Base-by-base conservation (phyloP, 371 early-diverging fungal genomes). In the Chytridiales sp. region DNA sequence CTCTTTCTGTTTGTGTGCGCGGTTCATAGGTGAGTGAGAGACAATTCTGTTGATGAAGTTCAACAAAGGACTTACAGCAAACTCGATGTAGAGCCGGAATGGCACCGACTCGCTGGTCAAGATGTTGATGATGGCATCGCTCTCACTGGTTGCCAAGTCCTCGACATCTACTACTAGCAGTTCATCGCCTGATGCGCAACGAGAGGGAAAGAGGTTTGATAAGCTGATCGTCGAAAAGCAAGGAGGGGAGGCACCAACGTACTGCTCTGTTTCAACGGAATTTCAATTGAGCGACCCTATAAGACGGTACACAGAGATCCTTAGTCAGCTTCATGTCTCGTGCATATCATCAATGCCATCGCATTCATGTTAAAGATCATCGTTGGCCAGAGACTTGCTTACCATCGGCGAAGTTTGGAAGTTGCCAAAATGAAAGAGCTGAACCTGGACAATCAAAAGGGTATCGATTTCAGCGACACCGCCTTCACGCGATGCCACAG, bases 71-170 rank as follows among this genome's bases (percentile, higher is more conserved):
- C 72, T 61, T 82, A 89, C 90, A 29, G 93, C 92, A 65, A 93
- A 85, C 51, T 84, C 75, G 32, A 89, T 69, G 69, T 89, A 93
- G 64, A 90, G 82, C 40, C 79, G 71, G 27, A 89, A 75, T 2
- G 87, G 82, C 21, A 81, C 85, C 42, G 74, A 73, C 64, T 93
- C 93, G 51, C 85, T 79, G 36, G 77, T 82, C 41, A 94, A 81
- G 56, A 94, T 91, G 42, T 84, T 83, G 43, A 89, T 85, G 31
- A 94, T 80, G 51, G 88, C 87, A 22, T 78, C 76, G 9, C 86
- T 66, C 48, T 66, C 66, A 24, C 19, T 46, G 11, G 43, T 74
- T 0, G 84, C 85, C 22, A 91, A 72, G 69, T 87, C 89, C 27
- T 79, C 76, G 62, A 90, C 86, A 29, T 87, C 86, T 38, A 92